Base-by-base conservation (phyloP, 495 filamentous ascomycete species). In the Penicillium canariense region DNA sequence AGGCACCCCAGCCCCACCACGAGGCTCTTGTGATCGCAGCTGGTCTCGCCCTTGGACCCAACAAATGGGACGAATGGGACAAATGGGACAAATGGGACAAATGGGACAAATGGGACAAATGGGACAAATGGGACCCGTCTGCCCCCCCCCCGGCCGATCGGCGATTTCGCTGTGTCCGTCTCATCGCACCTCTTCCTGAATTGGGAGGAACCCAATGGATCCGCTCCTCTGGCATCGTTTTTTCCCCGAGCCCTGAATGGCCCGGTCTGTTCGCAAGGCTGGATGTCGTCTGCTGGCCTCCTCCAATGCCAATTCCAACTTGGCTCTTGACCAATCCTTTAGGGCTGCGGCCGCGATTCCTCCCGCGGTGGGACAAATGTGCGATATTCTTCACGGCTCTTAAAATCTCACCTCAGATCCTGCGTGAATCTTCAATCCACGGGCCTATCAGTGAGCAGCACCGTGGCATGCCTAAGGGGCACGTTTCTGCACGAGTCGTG, bases 141-240 rank as follows among this genome's bases (percentile, higher is more conserved):
- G n/a, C n/a, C n/a, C 45, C 47, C 40, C 35, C 42, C 34, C 52
- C 48, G 49, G 56, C 51, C 45, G 56, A 59, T 58, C 55, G 50
- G 30, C 50, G 46, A 45, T 35, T 30, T 42, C 20, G 17, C 38
- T 3, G 11, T 18, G 26, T 46, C n/a, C 4, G 12, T 30, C 9
- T 11, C 14, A 18, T 42, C 38, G 25, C 43, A 30, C 15, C 43
- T 46, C 15, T n/a, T 46, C 23, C 43, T 30, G 14, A 8, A 14
- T 30, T 23, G n/a, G 12, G 11, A 14, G n/a, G 11, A 7, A 42
- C 18, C 11, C 9, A 42, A n/a, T 42, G 38, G 43, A 30, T 30
- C 26, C 14, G 4, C 14, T 5, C n/a, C 43, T 28, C 17, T 10
- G 26, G 17, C 25, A 11, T 46, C 23, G 26, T 6, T n/a, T 6